Conservation (phyloP, 148 eudicot genomes). For the Fagopyrum tataricum region DNA sequence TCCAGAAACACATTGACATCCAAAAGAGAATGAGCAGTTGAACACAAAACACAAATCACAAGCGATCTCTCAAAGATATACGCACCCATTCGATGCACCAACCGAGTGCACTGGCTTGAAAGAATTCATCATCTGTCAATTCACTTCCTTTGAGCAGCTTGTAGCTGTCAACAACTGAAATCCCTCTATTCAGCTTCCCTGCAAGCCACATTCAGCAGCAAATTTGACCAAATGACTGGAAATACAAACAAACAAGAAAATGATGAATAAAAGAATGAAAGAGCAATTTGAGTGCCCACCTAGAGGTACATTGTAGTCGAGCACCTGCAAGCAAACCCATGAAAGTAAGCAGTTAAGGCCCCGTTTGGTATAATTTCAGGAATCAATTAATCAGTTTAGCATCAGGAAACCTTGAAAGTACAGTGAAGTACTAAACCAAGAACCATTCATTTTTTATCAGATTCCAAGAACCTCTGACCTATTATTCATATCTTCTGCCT, state of each 20-base stretch:
- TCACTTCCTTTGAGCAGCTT: slow-evolving; percentile 33
- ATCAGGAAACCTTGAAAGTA: not conserved
- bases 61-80: not conserved
- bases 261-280: too few species aligned
- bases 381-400: not conserved
- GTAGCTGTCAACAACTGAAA: slow-evolving; percentile 44
- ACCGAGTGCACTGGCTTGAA: slow-evolving; percentile 40
- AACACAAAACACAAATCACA: not conserved
- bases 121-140: slow-evolving; percentile 26
- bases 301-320: slow-evolving; percentile 37
- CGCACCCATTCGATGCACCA: slow-evolving; percentile 53
- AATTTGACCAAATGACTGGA: not conserved
- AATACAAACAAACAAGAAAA: not conserved
- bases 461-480: too few species aligned
- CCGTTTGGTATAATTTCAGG: too few species aligned
- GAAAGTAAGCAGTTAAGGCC: not conserved
- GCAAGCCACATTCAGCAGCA: slow-evolving; percentile 7
- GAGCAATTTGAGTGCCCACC: slow-evolving; percentile 12
- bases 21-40: not conserved
- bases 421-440: not conserved
- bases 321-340: slow-evolving; percentile 13
- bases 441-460: not conserved
- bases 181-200: slow-evolving; percentile 51
- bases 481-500: too few species aligned
- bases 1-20: too few species aligned